phyloP scores from a whole-genome alignment of 345 rosid species.

The Punica granatum region DNA sequence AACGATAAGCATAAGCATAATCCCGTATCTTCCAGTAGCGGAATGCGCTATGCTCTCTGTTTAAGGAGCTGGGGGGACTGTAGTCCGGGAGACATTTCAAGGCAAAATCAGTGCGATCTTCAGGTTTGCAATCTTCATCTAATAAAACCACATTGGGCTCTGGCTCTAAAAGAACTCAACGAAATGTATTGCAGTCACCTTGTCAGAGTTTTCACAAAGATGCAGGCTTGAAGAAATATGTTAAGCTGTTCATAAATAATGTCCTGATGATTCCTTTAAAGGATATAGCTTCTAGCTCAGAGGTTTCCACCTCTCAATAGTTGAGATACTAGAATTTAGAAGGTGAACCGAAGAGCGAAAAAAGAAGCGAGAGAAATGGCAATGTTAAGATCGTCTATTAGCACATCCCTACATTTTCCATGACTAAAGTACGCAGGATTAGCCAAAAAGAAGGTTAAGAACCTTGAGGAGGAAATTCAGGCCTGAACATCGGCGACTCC shows the following conservation, averaged over 20 bases:
- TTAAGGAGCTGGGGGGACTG: conserved; percentile 44
- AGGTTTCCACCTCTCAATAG: not conserved
- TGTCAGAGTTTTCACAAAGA: not conserved
- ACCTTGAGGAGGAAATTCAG: conserved; percentile 87
- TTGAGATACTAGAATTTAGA: not conserved
- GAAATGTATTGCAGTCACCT: not conserved
- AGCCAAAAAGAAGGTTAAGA: conserved; percentile 5
- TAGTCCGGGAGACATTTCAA: conserved; percentile 61
- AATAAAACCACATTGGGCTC: conserved; percentile 40
- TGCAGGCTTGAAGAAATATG: not conserved
- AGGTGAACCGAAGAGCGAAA: not conserved
- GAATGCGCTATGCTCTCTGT: conserved; percentile 25
- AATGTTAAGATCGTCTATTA: not conserved
- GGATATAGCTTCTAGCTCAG: not conserved
- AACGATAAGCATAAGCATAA: conserved; percentile 70
- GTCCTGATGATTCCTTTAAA: not conserved
- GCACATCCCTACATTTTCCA: not conserved
- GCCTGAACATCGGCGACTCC: conserved; percentile 80
- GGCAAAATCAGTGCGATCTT: conserved; percentile 55
- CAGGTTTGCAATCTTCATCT: conserved; percentile 58
- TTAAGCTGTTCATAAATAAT: not conserved
- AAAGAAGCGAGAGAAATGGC: not conserved
- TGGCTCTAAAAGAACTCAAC: conserved; percentile 26
- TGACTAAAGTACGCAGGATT: not conserved
- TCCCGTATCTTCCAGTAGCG: conserved; percentile 90